Evolutionary conservation across 2,329 filamentous ascomycete species (phyloP).

Genomic region (Bipolaris bicolor): DNA sequence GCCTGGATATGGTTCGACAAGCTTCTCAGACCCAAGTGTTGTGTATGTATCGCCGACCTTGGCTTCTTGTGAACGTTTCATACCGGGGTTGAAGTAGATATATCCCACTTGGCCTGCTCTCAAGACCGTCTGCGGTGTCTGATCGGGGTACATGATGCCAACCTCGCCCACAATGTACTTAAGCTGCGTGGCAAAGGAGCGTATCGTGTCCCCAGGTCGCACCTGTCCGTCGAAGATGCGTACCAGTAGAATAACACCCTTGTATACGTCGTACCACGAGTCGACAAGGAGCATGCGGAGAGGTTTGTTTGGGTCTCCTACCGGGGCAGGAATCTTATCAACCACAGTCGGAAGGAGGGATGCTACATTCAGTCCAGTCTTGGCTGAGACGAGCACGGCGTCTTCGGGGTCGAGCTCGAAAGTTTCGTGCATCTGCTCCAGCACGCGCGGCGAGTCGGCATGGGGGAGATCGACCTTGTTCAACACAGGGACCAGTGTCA

Average conservation of each 20-base stretch:
- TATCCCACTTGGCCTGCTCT: constrained; percentile 96
- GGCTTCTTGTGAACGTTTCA: constrained; percentile 95
- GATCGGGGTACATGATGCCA: constrained; percentile 91
- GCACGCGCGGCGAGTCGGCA: constrained; percentile 82
- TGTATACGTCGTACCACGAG: constrained; percentile 97
- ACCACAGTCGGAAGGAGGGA: constrained; percentile 85
- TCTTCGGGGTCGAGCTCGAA: constrained; percentile 86
- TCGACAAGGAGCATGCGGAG: constrained; percentile 88
- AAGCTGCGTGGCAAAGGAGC: constrained; percentile 84
- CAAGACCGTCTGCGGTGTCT: constrained; percentile 78
- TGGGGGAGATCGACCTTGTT: constrained; percentile 96
- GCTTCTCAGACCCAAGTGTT: constrained; percentile 73
- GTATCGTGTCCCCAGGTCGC: constrained; percentile 80
- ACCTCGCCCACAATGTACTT: constrained; percentile 96
- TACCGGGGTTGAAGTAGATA: constrained; percentile 95
- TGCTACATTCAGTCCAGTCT: constrained; percentile 88
- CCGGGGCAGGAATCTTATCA: constrained; percentile 79
- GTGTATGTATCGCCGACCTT: constrained; percentile 97
- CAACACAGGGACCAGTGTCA: constrained; percentile 86
- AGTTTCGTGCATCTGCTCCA: constrained; percentile 82
- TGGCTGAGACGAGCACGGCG: constrained; percentile 83
- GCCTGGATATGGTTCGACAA: constrained; percentile 81
- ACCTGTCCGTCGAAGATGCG: constrained; percentile 88
- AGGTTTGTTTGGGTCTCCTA: constrained; percentile 74
- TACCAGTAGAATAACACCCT: constrained; percentile 89